Conservation (phyloP, 768 basidiomycete genomes). For the Rubroboletus pulcherrimus region DNA sequence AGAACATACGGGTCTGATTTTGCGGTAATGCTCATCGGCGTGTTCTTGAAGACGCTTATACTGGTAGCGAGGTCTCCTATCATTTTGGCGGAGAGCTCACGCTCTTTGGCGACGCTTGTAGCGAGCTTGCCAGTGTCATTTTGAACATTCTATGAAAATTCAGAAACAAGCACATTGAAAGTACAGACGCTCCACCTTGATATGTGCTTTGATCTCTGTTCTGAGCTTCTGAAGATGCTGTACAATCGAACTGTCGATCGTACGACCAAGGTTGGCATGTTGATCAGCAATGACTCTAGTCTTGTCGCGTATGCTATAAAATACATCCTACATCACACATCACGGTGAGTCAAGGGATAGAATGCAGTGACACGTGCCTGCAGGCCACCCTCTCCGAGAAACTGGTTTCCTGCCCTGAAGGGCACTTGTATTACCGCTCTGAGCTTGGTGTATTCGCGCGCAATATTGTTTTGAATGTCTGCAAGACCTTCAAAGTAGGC, state of each 20-base stretch:
- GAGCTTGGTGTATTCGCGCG: conserved; percentile 88
- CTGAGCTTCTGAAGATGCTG: conserved; percentile 96
- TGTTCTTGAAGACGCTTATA: conserved; percentile 93
- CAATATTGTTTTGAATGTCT: conserved; percentile 94
- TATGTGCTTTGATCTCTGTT: conserved; percentile 94
- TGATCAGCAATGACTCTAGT: conserved; percentile 92
- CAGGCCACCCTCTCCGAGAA: conserved; percentile 94
- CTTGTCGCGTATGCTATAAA: conserved; percentile 89
- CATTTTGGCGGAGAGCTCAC: conserved; percentile 74
- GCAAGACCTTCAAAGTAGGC: conserved; percentile 67
- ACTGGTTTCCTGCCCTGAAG: conserved; percentile 93
- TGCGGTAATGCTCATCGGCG: conserved; percentile 78
- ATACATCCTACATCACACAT: conserved; percentile 63
- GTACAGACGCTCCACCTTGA: conserved; percentile 55
- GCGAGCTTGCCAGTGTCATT: conserved; percentile 94
- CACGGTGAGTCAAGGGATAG: not conserved
- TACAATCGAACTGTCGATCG: conserved; percentile 95
- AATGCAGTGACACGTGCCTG: conserved; percentile 47
- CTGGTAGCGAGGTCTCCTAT: conserved; percentile 84
- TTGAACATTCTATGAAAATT: conserved; percentile 70
- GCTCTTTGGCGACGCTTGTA: conserved; percentile 86
- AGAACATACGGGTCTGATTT: conserved; percentile 29
- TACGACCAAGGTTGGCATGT: conserved; percentile 92
- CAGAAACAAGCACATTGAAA: not conserved
- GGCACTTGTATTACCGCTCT: conserved; percentile 97